Evolutionary conservation across 352 stramenopile genomes (phyloP).

Genomic region (Globisporangium megalacanthum): DNA sequence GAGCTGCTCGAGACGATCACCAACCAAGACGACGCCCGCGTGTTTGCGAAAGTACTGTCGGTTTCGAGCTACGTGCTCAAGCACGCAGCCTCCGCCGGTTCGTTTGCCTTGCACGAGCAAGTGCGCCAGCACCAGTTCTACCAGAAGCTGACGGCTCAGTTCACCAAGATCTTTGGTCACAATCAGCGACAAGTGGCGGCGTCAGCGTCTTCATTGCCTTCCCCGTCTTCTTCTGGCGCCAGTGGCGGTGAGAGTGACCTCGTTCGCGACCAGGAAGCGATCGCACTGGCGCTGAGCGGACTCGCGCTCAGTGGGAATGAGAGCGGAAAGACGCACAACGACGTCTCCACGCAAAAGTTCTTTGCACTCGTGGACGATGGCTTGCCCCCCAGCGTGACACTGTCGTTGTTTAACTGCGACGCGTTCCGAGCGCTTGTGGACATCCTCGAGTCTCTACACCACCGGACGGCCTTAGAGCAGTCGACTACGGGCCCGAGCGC

Average conservation of each 20-base stretch:
- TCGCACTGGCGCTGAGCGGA: constrained; percentile 32
- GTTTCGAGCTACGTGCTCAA: constrained; percentile 17
- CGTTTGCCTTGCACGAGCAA: constrained; percentile 23
- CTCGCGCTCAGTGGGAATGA: constrained; percentile 39
- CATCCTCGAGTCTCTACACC: constrained; percentile 37
- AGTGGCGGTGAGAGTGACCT: background rate
- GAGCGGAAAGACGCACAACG: constrained; percentile 13
- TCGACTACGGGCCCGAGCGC: background rate
- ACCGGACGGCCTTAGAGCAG: constrained; percentile 3
- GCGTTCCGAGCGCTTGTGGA: constrained; percentile 43
- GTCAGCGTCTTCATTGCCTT: background rate
- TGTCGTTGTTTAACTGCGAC: constrained; percentile 42
- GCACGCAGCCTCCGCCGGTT: constrained; percentile 7
- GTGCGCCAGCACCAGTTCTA: constrained; percentile 18
- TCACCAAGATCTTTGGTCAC: constrained; percentile 5
- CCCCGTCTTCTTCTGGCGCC: background rate
- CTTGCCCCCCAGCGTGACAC: constrained; percentile 3
- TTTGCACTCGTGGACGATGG: constrained; percentile 23
- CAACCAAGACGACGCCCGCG: constrained; percentile 12
- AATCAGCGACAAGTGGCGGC: constrained; percentile 7
- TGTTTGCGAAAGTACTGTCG: constrained; percentile 17
- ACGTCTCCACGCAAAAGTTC: constrained; percentile 27
- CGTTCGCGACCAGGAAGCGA: constrained; percentile 11
- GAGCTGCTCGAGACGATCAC: constrained; percentile 10
- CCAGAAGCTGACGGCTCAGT: constrained; percentile 11